Conservation (phyloP, 2,329 filamentous ascomycete species). For the Helotiales sp. region DNA sequence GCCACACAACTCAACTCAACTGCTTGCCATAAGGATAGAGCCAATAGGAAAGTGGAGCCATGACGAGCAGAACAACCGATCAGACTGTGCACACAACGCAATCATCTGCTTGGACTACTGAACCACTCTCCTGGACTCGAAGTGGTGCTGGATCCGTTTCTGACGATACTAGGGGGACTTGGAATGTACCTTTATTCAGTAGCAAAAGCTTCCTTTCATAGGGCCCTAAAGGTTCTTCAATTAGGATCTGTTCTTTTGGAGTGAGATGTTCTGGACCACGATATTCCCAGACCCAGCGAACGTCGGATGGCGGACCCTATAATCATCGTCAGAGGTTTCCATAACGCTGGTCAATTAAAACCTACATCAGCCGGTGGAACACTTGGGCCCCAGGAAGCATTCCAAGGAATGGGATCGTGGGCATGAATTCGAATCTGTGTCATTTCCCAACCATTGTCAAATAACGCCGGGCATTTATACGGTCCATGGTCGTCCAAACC, state of each 20-base stretch:
- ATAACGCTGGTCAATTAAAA: neutral
- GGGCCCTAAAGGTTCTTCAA: slow-evolving; percentile 54
- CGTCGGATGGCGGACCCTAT: slow-evolving; percentile 27
- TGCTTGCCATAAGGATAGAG: neutral
- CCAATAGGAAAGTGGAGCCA: neutral
- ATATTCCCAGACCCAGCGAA: slow-evolving; percentile 57
- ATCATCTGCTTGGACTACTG: neutral
- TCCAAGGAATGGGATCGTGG: slow-evolving; percentile 38
- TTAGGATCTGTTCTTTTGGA: slow-evolving; percentile 44
- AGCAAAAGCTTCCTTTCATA: slow-evolving; percentile 51
- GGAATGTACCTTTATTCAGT: slow-evolving; percentile 35
- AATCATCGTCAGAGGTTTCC: neutral
- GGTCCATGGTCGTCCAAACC: slow-evolving; percentile 40
- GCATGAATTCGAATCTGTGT: slow-evolving; percentile 25
- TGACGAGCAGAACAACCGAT: neutral
- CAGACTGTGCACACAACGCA: neutral
- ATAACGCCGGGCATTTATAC: slow-evolving; percentile 46
- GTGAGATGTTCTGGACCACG: slow-evolving; percentile 44
- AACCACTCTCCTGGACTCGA: no score
- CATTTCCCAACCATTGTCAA: slow-evolving; percentile 28
- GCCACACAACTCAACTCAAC: neutral
- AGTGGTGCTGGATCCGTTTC: neutral
- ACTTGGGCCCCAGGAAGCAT: slow-evolving; percentile 27
- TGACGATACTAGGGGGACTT: neutral
- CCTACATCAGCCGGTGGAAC: slow-evolving; percentile 29